A percentile compares a stretch with the other conserved stretches of the same genome.
Conservation (phyloP, 1,284 basidiomycete species). For the Ustilago crameri region DNA sequence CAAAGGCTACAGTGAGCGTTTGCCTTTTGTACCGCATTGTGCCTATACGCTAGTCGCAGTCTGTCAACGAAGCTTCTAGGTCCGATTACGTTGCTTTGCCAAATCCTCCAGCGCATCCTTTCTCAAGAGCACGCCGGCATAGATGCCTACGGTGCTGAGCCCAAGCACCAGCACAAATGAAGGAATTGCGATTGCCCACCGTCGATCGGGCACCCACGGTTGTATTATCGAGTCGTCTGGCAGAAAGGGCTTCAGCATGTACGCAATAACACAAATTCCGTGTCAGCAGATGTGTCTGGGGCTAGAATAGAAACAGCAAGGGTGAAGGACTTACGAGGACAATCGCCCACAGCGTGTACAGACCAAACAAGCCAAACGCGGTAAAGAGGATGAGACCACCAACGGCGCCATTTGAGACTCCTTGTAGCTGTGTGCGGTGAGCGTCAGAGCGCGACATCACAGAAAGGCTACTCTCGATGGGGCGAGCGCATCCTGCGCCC, state of each 20-base stretch:
- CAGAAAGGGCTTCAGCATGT: constrained; percentile 29
- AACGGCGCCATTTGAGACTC: constrained; percentile 18
- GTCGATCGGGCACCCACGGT: constrained; percentile 22
- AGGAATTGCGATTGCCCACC: constrained; percentile 32
- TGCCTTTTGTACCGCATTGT: background rate
- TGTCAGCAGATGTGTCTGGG: background rate
- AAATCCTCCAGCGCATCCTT: constrained; percentile 15
- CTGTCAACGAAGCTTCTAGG: background rate
- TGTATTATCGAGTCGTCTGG: constrained; percentile 30
- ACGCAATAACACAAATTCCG: background rate
- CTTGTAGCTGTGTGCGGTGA: constrained; percentile 7
- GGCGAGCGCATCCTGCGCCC: background rate
- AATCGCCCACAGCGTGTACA: constrained; percentile 37
- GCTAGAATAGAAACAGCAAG: background rate
- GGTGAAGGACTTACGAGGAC: constrained; percentile 25
- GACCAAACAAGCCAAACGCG: constrained; percentile 13
- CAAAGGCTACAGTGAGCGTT: too few relatives aligned
- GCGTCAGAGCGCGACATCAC: constrained; percentile 6
- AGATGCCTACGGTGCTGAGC: constrained; percentile 32
- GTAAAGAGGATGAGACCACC: constrained; percentile 25
- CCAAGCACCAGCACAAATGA: constrained; percentile 29
- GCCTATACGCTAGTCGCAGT: background rate
- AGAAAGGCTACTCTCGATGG: background rate
- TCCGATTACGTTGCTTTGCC: background rate
- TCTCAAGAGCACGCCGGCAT: constrained; percentile 22